A percentile compares a stretch with the other conserved stretches of the same genome.
Conservation (phyloP, 148 eudicot genomes). For the Persicaria maculosa region DNA sequence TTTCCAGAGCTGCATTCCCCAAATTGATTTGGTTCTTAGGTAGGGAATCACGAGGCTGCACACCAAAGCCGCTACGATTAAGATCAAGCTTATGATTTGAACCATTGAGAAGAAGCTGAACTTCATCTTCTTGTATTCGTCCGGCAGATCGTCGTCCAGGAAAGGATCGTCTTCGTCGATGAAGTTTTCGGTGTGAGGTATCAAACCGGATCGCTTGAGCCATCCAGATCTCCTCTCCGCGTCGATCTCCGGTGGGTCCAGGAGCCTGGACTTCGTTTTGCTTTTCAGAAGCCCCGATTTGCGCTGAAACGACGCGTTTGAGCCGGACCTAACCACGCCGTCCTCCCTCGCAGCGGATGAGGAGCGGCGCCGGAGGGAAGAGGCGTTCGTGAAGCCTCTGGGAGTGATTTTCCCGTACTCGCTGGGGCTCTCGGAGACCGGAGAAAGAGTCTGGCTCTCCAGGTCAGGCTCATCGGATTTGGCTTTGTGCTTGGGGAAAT, state of each 20-base stretch:
- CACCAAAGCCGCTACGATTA: constrained; percentile 48
- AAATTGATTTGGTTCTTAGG: constrained; percentile 24
- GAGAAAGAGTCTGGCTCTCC: constrained; percentile 28
- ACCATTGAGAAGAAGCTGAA: constrained; percentile 34
- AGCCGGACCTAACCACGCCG: constrained; percentile 49
- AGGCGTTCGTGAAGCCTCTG: constrained; percentile 25
- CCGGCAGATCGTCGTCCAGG: constrained; percentile 70
- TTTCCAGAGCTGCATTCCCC: constrained; percentile 64
- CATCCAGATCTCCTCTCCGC: constrained; percentile 24
- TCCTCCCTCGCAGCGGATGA: constrained; percentile 23
- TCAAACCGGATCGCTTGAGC: constrained; percentile 31
- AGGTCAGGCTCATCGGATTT: background rate
- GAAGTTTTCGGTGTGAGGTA: constrained; percentile 41
- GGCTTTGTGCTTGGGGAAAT: constrained; percentile 15
- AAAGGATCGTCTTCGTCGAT: constrained; percentile 90
- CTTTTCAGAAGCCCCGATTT: constrained; percentile 35
- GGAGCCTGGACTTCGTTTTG: constrained; percentile 67
- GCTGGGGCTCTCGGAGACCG: constrained; percentile 30
- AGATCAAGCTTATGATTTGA: constrained; percentile 52
- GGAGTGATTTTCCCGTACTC: constrained; percentile 34
- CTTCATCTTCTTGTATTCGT: constrained; percentile 53
- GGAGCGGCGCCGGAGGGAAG: constrained; percentile 23
- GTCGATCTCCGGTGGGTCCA: constrained; percentile 53
- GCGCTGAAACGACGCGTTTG: constrained; percentile 47
- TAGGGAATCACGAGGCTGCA: constrained; percentile 46